Percentiles rank a stretch among this genome's conserved stretches.
These are phyloP conservation scores for Aspergillus tamarii DNA, from an alignment of 2,329 filamentous ascomycete species.

Conservation along the genomic window DNA sequence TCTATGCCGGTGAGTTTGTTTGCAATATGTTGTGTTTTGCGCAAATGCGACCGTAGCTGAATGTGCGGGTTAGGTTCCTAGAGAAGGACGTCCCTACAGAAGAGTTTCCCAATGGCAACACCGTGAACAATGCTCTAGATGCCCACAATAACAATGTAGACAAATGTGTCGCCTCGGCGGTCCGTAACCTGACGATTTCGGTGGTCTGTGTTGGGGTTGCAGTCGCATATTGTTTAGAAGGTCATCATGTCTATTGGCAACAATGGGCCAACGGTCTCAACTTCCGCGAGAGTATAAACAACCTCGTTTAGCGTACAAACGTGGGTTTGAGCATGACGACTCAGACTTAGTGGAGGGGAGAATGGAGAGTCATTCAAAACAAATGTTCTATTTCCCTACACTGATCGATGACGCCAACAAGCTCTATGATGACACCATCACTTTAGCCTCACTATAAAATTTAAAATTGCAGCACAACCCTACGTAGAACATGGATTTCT, in stretches of 20 bases:
- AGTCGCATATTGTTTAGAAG: not conserved
- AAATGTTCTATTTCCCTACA: not conserved
- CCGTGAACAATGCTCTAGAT: constrained; percentile 1
- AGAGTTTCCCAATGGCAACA: constrained; percentile 15
- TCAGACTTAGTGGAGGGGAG: too few species aligned
- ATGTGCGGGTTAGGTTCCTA: constrained; percentile 8
- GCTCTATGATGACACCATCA: not conserved
- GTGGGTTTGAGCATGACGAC: too few species aligned
- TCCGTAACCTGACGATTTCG: constrained; percentile 3
- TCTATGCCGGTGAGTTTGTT: constrained; percentile 14
- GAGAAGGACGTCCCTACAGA: constrained; percentile 8
- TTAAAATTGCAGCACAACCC: too few species aligned
- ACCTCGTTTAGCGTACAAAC: too few species aligned
- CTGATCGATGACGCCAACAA: not conserved
- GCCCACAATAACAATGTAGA: constrained; percentile 7
- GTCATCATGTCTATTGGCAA: not conserved
- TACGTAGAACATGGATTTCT: too few species aligned
- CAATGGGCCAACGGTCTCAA: not conserved
- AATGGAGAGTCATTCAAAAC: not conserved
- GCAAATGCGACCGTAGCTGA: not conserved
- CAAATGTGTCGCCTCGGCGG: not conserved
- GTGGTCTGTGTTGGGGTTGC: not conserved
- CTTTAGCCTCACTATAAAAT: not conserved
- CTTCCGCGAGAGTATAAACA: not conserved
- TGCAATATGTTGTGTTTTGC: not conserved